Percentiles rank a stretch among this genome's conserved stretches.
Evolutionary conservation across 1,139 yeast genomes (phyloP).

Genomic region (Geotrichum bryndzae): DNA sequence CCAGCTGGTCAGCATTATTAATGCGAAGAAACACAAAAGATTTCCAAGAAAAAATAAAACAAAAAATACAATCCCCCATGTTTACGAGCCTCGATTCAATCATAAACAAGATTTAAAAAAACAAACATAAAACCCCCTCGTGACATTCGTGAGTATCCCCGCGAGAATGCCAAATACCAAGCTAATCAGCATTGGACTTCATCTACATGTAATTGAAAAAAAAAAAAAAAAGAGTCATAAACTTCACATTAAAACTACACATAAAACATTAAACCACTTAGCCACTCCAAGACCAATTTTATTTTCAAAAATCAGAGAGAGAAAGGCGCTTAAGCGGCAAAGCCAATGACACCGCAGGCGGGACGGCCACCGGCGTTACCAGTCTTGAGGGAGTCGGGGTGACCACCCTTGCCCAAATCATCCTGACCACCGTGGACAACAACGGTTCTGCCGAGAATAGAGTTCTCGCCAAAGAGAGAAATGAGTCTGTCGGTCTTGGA

Average conservation of each 20-base stretch:
- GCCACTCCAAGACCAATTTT: neutral
- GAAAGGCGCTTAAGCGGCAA: conserved; percentile 18
- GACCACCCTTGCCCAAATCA: conserved; percentile 95
- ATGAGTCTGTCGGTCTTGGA: conserved; percentile 68
- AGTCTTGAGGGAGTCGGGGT: conserved; percentile 88
- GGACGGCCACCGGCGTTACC: conserved; percentile 99
- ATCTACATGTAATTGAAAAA: neutral
- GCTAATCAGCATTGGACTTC: no score
- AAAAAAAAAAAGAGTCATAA: neutral
- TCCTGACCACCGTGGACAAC: conserved; percentile 94
- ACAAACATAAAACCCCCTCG: no score
- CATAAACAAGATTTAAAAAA: no score
- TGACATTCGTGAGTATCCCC: no score
- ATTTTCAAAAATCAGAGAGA: neutral
- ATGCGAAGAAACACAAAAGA: no score
- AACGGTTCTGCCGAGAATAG: conserved; percentile 90
- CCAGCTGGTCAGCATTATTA: no score
- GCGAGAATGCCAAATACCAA: no score
- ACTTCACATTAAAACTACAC: neutral
- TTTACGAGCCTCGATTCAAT: no score
- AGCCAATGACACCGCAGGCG: conserved; percentile 98
- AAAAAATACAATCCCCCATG: no score
- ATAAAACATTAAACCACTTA: neutral
- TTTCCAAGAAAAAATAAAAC: no score
- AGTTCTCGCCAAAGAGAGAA: conserved; percentile 77